A percentile compares a stretch with the other conserved stretches of the same genome.
Evolutionary conservation across 768 basidiomycete species (phyloP).

Genomic region (Suillus ampliporus): DNA sequence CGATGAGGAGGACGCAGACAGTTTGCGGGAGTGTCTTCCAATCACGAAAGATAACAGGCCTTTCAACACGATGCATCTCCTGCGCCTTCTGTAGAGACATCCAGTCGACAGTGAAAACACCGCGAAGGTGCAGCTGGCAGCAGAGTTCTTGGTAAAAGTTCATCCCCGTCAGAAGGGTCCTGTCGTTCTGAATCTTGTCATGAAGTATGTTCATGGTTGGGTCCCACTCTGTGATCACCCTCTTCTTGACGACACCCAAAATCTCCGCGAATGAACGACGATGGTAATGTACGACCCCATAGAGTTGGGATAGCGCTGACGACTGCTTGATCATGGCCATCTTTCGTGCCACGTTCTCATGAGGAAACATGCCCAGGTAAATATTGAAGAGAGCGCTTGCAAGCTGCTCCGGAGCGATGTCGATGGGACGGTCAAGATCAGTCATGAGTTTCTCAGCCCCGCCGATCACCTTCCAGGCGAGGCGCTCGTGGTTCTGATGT

Average conservation of each 20-base stretch:
- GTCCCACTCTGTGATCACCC: constrained; percentile 49
- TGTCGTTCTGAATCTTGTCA: constrained; percentile 20
- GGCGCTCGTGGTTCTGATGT: constrained; percentile 27
- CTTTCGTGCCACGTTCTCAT: constrained; percentile 29
- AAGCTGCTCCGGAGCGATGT: constrained; percentile 29
- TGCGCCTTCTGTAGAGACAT: constrained; percentile 21
- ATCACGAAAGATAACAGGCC: constrained; percentile 32
- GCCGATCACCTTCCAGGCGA: constrained; percentile 31
- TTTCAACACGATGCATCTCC: constrained; percentile 12
- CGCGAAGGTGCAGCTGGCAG: constrained; percentile 47
- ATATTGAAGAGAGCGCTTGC: constrained; percentile 29
- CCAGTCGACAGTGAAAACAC: constrained; percentile 39
- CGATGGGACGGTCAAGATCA: not conserved
- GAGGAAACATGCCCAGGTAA: constrained; percentile 36
- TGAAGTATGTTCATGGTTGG: constrained; percentile 42
- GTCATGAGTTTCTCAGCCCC: not conserved
- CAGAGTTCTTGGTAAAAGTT: constrained; percentile 54
- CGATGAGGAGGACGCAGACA: constrained; percentile 38
- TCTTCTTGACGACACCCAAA: constrained; percentile 45
- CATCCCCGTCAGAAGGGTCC: constrained; percentile 28
- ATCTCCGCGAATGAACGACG: constrained; percentile 54
- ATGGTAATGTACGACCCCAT: constrained; percentile 47
- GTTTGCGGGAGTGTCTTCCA: constrained; percentile 36
- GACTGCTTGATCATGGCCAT: constrained; percentile 16
- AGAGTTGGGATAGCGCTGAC: constrained; percentile 1